phyloP scores from a whole-genome alignment of 768 basidiomycete genomes.

The Kwoniella sp. region DNA sequence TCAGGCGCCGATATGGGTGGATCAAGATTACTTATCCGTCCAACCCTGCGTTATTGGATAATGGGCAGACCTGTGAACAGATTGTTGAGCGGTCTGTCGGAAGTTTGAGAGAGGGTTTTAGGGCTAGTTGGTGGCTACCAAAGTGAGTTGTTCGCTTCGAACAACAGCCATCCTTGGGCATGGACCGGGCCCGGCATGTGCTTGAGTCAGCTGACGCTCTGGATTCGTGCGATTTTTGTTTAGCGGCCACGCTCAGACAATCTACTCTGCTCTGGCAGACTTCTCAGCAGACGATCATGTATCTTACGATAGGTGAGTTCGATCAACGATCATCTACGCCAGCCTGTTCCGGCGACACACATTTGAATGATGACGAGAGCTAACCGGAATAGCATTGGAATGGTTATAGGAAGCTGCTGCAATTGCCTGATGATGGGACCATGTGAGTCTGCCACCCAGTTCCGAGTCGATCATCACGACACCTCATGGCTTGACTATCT shows the following conservation, averaged over 20 bases:
- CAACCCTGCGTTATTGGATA: neutral
- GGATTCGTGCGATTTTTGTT: too few relatives aligned
- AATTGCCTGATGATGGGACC: conserved; percentile 56
- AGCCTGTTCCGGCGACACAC: too few relatives aligned
- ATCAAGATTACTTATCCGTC: conserved; percentile 15
- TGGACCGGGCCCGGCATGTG: neutral
- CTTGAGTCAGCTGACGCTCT: too few relatives aligned
- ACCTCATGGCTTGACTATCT: neutral
- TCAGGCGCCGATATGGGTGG: conserved; percentile 2
- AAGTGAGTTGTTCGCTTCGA: conserved; percentile 33
- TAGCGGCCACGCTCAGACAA: conserved; percentile 53
- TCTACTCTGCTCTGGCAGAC: conserved; percentile 49
- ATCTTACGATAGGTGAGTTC: conserved; percentile 45
- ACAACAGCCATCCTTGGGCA: neutral
- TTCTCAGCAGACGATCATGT: conserved; percentile 48
- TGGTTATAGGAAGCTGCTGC: conserved; percentile 44
- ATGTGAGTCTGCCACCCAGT: conserved; percentile 25
- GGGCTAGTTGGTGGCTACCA: conserved; percentile 48
- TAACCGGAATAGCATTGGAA: neutral
- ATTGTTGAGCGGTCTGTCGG: conserved; percentile 12
- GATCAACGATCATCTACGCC: too few relatives aligned
- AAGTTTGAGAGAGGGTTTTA: conserved; percentile 30
- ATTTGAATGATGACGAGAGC: neutral
- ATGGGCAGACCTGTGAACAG: conserved; percentile 7
- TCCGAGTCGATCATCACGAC: neutral